Base-by-base conservation (phyloP, 805 yeast species). In the Teunomyces atbi region DNA sequence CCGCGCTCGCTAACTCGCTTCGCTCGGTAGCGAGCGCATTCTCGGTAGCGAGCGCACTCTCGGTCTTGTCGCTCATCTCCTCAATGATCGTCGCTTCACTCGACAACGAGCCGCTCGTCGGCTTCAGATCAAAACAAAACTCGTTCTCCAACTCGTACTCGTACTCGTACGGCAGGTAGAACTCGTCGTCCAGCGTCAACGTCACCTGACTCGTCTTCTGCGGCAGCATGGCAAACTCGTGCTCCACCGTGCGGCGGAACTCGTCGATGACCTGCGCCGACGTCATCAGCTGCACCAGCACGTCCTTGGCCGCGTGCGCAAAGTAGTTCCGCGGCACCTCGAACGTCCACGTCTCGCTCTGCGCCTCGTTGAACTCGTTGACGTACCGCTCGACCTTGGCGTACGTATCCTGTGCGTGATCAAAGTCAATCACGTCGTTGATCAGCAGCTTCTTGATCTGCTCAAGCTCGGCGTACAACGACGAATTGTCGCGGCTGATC, bases 81-180 rank as follows among this genome's bases (percentile, higher is more conserved):
- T 48, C 46, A 8, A 36, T 41, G 16, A 47, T 43, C 6, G 48
- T 49, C 10, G 49, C 45, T 30, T 47, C 51, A 20, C 48, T 47
- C 27, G 49, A 44, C 20, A 21, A 19, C 20, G 45, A 40, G 10
- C 32, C 37, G 6, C 41, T 42, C 38, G 20, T 35, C 12, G 42
- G 39, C 7, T 12, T 6, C 23, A 5, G 6, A 11, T 19, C 28
- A 20, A 36, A n/a, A n/a, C n/a, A n/a, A n/a, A n/a, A n/a, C n/a
- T n/a, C n/a, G n/a, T n/a, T n/a, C 15, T 20, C 27, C n/a, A 51
- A 45, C 10, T 57, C 59, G 46, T 59, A 60, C 32, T 67, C 71
- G 47, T 59, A 61, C 35, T 67, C 71, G 19, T 61, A 61, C 4
- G 66, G 62, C 13, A 71, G 64, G 45, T 49, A 67, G 48, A 57